A percentile compares a stretch with the other conserved stretches of the same genome.
These are phyloP conservation scores for Flaveria floridana DNA, from an alignment of 140 eudicot species.

Conservation along the genomic window DNA sequence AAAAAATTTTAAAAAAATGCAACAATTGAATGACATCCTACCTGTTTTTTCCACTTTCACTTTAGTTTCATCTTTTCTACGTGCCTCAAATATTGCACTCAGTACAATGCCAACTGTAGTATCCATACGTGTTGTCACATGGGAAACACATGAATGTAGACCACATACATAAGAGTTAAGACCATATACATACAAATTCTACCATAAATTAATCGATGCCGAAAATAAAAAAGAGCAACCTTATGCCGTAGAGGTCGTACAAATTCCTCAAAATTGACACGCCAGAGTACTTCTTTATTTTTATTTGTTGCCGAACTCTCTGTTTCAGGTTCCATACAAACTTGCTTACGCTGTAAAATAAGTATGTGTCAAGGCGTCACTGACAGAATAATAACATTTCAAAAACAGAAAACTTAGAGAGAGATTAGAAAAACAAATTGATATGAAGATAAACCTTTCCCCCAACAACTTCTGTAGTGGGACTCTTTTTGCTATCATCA, in stretches of 20 bases:
- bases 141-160: conserved; percentile 55
- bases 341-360: conserved; percentile 58
- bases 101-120: conserved; percentile 58
- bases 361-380: too few relatives aligned
- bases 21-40: conserved; percentile 20
- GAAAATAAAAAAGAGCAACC: conserved; percentile 41
- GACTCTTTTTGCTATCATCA: conserved; percentile 33
- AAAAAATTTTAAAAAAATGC: neutral
- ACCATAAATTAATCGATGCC: neutral
- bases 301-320: conserved; percentile 40
- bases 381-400: conserved; percentile 7
- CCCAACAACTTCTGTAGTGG: conserved; percentile 36
- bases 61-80: conserved; percentile 51
- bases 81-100: conserved; percentile 61
- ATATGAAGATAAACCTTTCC: conserved; percentile 55
- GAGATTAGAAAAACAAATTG: neutral
- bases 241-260: conserved; percentile 60
- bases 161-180: conserved; percentile 6
- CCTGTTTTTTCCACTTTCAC: conserved; percentile 64
- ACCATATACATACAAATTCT: neutral
- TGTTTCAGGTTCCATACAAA: conserved; percentile 39
- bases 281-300: conserved; percentile 84
- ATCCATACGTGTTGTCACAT: conserved; percentile 55
- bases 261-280: conserved; percentile 83
- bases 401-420: neutral